Evolutionary conservation across 495 filamentous ascomycete species (phyloP).

Genomic region (Penicillium coffeae): DNA sequence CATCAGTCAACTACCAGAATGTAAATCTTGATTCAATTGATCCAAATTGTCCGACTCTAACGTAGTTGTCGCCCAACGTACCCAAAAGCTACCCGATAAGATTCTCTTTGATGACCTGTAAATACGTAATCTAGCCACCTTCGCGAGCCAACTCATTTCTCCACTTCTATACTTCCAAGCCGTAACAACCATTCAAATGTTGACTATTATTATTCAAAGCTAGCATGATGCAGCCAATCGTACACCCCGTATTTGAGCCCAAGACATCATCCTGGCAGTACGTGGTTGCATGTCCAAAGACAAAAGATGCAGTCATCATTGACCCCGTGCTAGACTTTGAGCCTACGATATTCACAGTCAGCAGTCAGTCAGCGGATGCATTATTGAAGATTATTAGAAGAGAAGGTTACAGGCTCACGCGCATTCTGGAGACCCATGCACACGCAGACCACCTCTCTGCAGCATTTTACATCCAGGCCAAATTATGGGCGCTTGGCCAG

Average conservation of each 20-base stretch:
- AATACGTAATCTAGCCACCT: conserved; percentile 12
- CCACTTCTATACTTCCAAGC: too few relatives aligned
- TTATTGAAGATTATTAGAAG: conserved; percentile 33
- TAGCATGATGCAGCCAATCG: conserved; percentile 25
- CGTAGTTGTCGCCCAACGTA: neutral
- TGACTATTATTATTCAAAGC: too few relatives aligned
- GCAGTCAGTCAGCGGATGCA: conserved; percentile 41
- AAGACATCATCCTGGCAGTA: conserved; percentile 53
- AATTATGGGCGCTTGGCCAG: conserved; percentile 20
- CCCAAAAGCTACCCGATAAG: neutral
- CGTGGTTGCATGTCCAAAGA: conserved; percentile 45
- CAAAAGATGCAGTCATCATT: conserved; percentile 45
- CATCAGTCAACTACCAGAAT: neutral
- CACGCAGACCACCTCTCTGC: conserved; percentile 57
- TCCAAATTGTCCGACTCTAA: neutral
- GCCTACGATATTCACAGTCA: conserved; percentile 30
- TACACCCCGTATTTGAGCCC: conserved; percentile 35
- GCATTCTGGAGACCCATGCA: conserved; percentile 52
- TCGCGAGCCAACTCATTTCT: too few relatives aligned
- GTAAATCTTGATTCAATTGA: neutral
- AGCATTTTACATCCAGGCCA: conserved; percentile 45
- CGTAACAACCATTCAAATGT: too few relatives aligned
- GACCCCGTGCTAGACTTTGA: conserved; percentile 55
- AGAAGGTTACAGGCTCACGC: conserved; percentile 37
- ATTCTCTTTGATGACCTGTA: conserved; percentile 19